These are phyloP conservation scores for Dactylis glomerata DNA, from an alignment of 176 grass and related monocot species.

Conservation along the genomic window DNA sequence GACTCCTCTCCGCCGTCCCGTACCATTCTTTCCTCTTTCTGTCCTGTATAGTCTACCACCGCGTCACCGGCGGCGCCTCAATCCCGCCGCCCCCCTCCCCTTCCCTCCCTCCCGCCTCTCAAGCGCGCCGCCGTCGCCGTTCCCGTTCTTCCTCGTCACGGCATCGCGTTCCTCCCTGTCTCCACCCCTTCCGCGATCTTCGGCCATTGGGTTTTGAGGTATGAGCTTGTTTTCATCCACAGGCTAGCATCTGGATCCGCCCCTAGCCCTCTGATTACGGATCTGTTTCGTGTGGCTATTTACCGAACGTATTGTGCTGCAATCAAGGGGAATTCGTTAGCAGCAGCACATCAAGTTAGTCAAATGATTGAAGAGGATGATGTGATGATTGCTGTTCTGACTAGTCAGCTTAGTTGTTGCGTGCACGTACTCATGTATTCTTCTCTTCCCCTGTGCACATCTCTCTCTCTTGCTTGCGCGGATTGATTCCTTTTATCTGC, in stretches of 20 bases:
- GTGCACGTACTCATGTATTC: neutral
- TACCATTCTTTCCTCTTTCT: slow-evolving; percentile 17
- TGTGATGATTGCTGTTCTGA: neutral
- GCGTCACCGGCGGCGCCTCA: neutral
- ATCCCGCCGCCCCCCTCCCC: neutral
- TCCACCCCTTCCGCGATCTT: neutral
- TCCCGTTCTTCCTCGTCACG: neutral
- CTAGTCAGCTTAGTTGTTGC: neutral
- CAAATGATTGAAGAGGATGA: neutral
- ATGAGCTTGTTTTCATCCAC: neutral
- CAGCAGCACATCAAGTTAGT: neutral
- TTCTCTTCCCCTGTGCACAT: neutral
- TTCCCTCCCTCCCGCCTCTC: neutral
- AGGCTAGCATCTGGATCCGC: slow-evolving; percentile 1
- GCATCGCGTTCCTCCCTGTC: neutral
- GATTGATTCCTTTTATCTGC: neutral
- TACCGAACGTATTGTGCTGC: neutral
- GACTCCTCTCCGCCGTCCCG: neutral
- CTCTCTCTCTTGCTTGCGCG: neutral
- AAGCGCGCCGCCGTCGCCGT: neutral
- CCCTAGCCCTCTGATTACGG: neutral
- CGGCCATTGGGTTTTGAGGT: slow-evolving; percentile 8
- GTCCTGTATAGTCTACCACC: neutral
- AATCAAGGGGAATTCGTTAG: neutral
- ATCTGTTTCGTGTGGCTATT: neutral